A percentile compares a stretch with the other conserved stretches of the same genome.
Conservation (phyloP, 768 basidiomycete species). For the Panaeolus papilionaceus region DNA sequence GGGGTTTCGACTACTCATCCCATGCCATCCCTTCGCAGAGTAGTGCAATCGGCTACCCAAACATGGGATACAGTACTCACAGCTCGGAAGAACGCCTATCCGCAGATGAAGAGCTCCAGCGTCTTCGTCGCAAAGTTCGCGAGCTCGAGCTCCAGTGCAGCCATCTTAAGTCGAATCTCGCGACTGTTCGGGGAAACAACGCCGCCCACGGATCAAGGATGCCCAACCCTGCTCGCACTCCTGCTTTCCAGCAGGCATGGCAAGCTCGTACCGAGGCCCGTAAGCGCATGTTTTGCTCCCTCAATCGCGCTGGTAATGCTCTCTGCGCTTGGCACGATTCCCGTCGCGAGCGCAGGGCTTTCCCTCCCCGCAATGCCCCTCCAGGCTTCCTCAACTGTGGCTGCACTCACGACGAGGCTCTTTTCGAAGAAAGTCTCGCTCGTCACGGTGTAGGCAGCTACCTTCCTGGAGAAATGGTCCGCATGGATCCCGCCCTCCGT, state of each 20-base stretch:
- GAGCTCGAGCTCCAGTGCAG: constrained; percentile 70
- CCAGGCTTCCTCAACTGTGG: constrained; percentile 83
- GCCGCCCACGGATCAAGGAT: constrained; percentile 24
- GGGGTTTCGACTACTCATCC: constrained; percentile 22
- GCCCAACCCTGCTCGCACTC: constrained; percentile 44
- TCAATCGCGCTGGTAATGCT: constrained; percentile 88
- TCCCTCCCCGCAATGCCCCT: constrained; percentile 83
- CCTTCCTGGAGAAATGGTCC: constrained; percentile 82
- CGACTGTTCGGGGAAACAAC: constrained; percentile 27
- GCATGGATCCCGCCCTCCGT: constrained; percentile 88
- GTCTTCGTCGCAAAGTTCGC: constrained; percentile 60
- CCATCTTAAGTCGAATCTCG: constrained; percentile 46
- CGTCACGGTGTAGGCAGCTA: constrained; percentile 84
- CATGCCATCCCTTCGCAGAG: constrained; percentile 10
- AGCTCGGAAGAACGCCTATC: constrained; percentile 25
- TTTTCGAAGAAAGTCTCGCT: constrained; percentile 85
- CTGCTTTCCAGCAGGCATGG: constrained; percentile 69
- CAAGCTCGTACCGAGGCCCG: constrained; percentile 77
- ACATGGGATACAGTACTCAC: constrained; percentile 14
- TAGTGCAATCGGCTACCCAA: constrained; percentile 3
- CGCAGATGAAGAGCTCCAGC: constrained; percentile 57
- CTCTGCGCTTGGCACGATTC: constrained; percentile 93
- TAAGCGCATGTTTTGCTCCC: constrained; percentile 72
- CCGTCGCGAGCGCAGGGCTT: constrained; percentile 77
- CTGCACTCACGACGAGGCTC: constrained; percentile 82